These are phyloP conservation scores for Yarrowia sp. DNA, from an alignment of 805 yeast genomes.

Conservation along the genomic window DNA sequence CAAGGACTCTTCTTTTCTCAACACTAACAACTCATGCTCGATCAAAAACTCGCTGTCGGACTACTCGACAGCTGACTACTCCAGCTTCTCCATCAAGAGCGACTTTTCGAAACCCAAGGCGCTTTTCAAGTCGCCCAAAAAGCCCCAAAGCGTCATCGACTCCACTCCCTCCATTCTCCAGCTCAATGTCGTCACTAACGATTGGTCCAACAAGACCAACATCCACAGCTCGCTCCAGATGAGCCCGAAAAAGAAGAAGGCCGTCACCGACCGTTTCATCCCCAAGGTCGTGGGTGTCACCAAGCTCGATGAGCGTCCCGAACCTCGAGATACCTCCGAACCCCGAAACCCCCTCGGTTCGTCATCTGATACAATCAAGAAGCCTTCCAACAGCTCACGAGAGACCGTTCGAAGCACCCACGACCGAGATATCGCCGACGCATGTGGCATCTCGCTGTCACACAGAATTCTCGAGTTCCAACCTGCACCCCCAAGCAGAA, in stretches of 20 bases:
- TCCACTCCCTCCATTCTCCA: constrained; percentile 13
- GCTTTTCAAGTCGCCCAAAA: constrained; percentile 3
- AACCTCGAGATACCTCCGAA: neutral
- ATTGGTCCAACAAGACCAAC: constrained; percentile 11
- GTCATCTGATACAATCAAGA: neutral
- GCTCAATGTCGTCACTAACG: constrained; percentile 18
- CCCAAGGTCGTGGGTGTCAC: constrained; percentile 7
- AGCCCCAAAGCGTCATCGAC: constrained; percentile 3
- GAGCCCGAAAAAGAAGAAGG: constrained; percentile 11
- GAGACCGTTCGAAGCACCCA: neutral
- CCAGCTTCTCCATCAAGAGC: constrained; percentile 4
- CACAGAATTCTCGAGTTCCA: constrained; percentile 81
- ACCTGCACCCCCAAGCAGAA: constrained; percentile 55
- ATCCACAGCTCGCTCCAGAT: neutral
- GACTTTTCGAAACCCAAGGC: constrained; percentile 2
- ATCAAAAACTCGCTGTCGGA: neutral
- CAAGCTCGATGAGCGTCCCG: neutral
- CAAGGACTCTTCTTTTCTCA: neutral
- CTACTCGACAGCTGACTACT: neutral
- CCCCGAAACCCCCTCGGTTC: neutral
- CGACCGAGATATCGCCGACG: constrained; percentile 60
- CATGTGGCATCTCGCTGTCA: constrained; percentile 83
- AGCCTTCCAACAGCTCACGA: neutral
- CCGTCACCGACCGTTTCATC: constrained; percentile 6
- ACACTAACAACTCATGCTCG: neutral